phyloP scores from a whole-genome alignment of 371 early-diverging fungal genomes.

The Mucor plumbeus region DNA sequence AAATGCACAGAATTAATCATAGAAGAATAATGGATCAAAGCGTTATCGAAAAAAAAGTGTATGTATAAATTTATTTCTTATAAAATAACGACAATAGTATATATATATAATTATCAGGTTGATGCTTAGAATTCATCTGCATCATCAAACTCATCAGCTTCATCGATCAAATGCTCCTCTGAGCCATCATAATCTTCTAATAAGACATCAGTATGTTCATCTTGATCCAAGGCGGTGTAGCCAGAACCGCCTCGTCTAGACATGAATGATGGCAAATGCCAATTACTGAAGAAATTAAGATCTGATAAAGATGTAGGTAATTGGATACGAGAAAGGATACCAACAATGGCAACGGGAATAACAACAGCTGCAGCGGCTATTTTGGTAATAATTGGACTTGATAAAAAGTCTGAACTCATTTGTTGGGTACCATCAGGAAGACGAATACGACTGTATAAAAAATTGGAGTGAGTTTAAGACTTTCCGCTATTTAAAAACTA shows the following conservation, averaged over 20 bases:
- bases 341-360: slow-evolving; percentile 47
- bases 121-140: slow-evolving; percentile 45
- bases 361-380: slow-evolving; percentile 46
- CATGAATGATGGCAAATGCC: slow-evolving; percentile 37
- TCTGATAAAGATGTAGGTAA: slow-evolving; percentile 41
- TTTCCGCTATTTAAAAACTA: neutral
- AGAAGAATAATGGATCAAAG: too few relatives aligned
- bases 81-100: too few relatives aligned
- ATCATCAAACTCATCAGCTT: slow-evolving; percentile 48
- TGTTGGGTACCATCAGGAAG: slow-evolving; percentile 39
- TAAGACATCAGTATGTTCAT: slow-evolving; percentile 52
- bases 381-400: slow-evolving; percentile 43
- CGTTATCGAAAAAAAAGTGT: too few relatives aligned
- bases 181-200: slow-evolving; percentile 57
- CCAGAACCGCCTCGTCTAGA: slow-evolving; percentile 26
- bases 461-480: neutral
- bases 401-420: slow-evolving; percentile 27
- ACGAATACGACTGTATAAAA: slow-evolving; percentile 38
- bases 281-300: slow-evolving; percentile 27
- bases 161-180: slow-evolving; percentile 47
- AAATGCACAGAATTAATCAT: too few relatives aligned
- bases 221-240: slow-evolving; percentile 52
- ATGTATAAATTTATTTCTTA: too few relatives aligned
- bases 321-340: slow-evolving; percentile 46
- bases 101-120: too few relatives aligned